These are phyloP conservation scores for Hypoxylon sp. DNA, from an alignment of 2,329 filamentous ascomycete genomes.

Conservation along the genomic window DNA sequence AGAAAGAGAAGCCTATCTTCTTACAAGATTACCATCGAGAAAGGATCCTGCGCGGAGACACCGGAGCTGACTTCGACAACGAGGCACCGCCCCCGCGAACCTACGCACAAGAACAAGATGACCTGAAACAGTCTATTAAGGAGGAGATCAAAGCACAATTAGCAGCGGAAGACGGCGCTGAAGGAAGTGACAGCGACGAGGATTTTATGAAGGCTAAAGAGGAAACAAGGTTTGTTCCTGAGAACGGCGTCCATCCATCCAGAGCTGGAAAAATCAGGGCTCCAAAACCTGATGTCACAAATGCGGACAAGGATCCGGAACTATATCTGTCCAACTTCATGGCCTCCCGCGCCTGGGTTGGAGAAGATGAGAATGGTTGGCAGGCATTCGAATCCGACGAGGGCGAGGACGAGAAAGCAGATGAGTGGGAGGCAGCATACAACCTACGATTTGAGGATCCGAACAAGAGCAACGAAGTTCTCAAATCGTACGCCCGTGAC, in stretches of 20 bases:
- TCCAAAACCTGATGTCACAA: conserved; percentile 75
- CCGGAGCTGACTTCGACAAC: conserved; percentile 71
- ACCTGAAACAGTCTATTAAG: conserved; percentile 82
- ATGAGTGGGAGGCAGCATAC: conserved; percentile 92
- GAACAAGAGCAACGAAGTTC: conserved; percentile 85
- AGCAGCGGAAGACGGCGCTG: conserved; percentile 66
- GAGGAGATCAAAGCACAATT: conserved; percentile 80
- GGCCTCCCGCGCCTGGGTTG: conserved; percentile 90
- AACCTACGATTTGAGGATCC: conserved; percentile 97
- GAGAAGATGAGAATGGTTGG: conserved; percentile 75
- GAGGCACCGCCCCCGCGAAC: conserved; percentile 72
- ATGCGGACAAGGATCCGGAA: conserved; percentile 90
- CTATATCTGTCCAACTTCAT: conserved; percentile 96
- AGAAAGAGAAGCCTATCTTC: conserved; percentile 87
- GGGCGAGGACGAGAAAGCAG: conserved; percentile 78
- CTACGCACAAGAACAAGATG: conserved; percentile 90
- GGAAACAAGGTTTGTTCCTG: conserved; percentile 46
- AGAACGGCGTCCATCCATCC: conserved; percentile 70
- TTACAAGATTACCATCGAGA: conserved; percentile 93
- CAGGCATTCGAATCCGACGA: conserved; percentile 94
- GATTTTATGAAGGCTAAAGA: conserved; percentile 82
- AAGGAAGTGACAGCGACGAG: conserved; percentile 70
- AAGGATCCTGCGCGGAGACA: conserved; percentile 82
- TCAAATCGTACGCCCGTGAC: conserved; percentile 92
- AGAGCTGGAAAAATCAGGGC: conserved; percentile 64